Base-by-base conservation (phyloP, 2,329 filamentous ascomycete species). In the Epichloe sp. region DNA sequence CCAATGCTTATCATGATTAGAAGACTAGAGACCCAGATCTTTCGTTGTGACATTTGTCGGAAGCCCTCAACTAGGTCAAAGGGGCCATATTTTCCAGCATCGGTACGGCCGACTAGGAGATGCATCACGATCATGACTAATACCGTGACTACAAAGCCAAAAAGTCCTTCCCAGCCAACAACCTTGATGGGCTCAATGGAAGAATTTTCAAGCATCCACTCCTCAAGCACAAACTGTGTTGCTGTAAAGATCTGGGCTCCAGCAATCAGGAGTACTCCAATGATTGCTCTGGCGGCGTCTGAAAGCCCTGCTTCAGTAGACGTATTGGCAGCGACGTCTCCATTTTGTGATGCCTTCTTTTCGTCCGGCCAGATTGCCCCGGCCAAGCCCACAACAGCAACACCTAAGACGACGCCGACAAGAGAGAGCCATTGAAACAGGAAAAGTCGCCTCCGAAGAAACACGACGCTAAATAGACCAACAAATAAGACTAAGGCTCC, bases 1-100 rank as follows among this genome's bases (percentile, higher is more conserved):
- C 91, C 91, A 60, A 98, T 98, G 62, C 88, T 95, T 58, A 98
- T 78, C 93, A 98, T 98, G 65, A 97, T 97, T 53, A 95, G 68
- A 7, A 97, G 50, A 57, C 88, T 95, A 21, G 87, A 87, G 3
- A 90, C 59, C 34, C 83, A 79, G 54, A 98, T 82, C 15, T 78
- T 71, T 49, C 72, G 78, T 37, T 82, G 73, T 10, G 80, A 81
- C 68, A 98, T 82, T 68, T 97, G 81, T 55, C 80, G 79, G 74
- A 88, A 85, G 14, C 89, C 91, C 65, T 96, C 90, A 4, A 75
- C 79, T 56, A 90, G 83, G 67, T 98, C 93, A 66, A 97, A 98
- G 64, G 90, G 90, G 42, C 93, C 91, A 61, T 85, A 79, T 53
- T 72, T 75, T 4, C 90, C 90, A 6, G 76, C 76, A 3, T 83